Base-by-base conservation (phyloP, 495 filamentous ascomycete genomes). In the Hapsidospora chrysogenum region DNA sequence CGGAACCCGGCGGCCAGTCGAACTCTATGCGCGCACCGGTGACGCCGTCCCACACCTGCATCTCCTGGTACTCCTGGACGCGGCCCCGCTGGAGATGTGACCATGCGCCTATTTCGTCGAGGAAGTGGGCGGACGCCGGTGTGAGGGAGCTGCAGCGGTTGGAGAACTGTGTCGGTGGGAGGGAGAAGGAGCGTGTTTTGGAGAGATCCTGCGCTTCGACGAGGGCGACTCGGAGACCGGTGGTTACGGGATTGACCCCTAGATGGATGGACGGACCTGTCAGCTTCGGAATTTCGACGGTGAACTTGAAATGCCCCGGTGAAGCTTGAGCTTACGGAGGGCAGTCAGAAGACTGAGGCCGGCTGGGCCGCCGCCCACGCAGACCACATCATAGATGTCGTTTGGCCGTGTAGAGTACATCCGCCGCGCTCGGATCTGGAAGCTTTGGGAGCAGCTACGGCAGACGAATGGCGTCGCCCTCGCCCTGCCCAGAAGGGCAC, bases 31-130 rank as follows among this genome's bases (percentile, higher is more conserved):
- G 68, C 25, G 85, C 78, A 36, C 72, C 81, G 11, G 80, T 78
- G 36, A 94, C 74, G 36, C 89, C 89, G 56, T 99, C 89, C 89
- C 89, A 99, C 8, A 97, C 87, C 46, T 73, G 60, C 89, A 99
- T 99, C 41, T 82, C 78, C 29, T 87, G 72, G 53, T 95, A 99
- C 2, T 70, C 61, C 54, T 94, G 86, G 10, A 85, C 68, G n/a
- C 92, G 68, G 2, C 65, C 56, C 7, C 49, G 47, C 36, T 79
- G 63, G 18, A 92, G 50, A 46, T 86, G 71, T n/a, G 63, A 54
- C 87, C 87, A 99, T 6, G 80, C 89, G 14, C 86, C 87, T 36
- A 89, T 86, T n/a, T 54, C 52, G 23, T 72, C 62, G 37, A 85
- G 58, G 45, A 80, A 92, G 0, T 55, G 58, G 11, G 78, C 72